Evolutionary conservation across 805 yeast genomes (phyloP).

Genomic region (Isabelozyma rhagii): DNA sequence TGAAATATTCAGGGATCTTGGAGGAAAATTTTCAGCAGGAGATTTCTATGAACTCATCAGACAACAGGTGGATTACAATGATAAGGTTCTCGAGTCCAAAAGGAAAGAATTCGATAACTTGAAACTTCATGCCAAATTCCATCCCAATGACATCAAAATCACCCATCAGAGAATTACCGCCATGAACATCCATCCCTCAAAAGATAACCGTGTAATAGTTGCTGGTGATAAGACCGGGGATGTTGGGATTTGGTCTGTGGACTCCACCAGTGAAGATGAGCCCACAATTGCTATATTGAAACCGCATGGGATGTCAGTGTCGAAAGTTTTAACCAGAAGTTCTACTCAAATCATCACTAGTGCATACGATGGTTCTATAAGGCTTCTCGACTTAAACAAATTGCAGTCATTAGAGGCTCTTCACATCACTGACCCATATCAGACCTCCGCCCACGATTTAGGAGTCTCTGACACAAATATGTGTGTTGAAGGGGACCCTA

Average conservation of each 20-base stretch:
- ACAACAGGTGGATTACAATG: conserved; percentile 17
- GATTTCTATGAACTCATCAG: conserved; percentile 62
- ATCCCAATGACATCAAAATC: conserved; percentile 69
- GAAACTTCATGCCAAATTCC: conserved; percentile 51
- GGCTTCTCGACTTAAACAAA: conserved; percentile 65
- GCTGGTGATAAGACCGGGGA: conserved; percentile 92
- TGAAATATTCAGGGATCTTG: conserved; percentile 34
- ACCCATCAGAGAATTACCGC: conserved; percentile 72
- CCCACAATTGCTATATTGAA: conserved; percentile 63
- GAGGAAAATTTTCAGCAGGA: conserved; percentile 59
- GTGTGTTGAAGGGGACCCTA: conserved; percentile 41
- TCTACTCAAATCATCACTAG: conserved; percentile 60
- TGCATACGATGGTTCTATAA: conserved; percentile 85
- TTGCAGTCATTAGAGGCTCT: conserved; percentile 53
- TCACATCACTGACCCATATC: conserved; percentile 48
- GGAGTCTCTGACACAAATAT: conserved; percentile 78
- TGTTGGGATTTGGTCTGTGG: conserved; percentile 85
- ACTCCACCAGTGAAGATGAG: conserved; percentile 30
- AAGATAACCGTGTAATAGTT: conserved; percentile 56
- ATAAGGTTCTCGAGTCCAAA: conserved; percentile 41
- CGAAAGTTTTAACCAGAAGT: conserved; percentile 53
- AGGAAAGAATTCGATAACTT: conserved; percentile 55
- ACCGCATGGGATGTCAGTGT: conserved; percentile 73
- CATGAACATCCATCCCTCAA: conserved; percentile 73
- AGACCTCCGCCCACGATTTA: conserved; percentile 31